Conservation (phyloP, 2,329 filamentous ascomycete species). For the Arthrobotrys iridis region DNA sequence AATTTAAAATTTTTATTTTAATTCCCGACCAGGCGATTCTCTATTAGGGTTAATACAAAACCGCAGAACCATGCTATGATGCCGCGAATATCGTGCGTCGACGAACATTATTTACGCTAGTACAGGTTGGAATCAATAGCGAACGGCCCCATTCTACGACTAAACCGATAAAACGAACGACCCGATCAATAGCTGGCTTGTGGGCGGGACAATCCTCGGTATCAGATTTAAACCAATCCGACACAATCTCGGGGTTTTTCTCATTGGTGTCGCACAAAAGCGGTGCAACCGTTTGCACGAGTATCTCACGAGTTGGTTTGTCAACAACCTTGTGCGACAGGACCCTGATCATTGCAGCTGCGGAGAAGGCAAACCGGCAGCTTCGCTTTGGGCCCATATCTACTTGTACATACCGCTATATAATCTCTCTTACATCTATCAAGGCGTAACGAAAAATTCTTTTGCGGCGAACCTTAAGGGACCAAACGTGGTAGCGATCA, state of each 20-base stretch:
- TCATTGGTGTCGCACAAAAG: neutral
- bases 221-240: slow-evolving; percentile 24
- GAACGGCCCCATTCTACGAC: slow-evolving; percentile 4
- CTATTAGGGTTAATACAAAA: slow-evolving; percentile 1
- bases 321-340: neutral
- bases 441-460: slow-evolving; percentile 6
- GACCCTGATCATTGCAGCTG: neutral
- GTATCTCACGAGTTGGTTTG: slow-evolving; percentile 8
- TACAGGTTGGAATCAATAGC: neutral
- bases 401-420: neutral
- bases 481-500: slow-evolving; percentile 5
- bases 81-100: slow-evolving; percentile 8
- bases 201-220: neutral
- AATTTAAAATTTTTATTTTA: no score
- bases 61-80: slow-evolving; percentile 33
- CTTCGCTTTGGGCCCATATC: neutral
- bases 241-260: slow-evolving; percentile 13
- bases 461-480: slow-evolving; percentile 14
- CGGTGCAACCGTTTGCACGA: slow-evolving; percentile 13
- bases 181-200: neutral
- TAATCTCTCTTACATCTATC: neutral
- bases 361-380: slow-evolving; percentile 16
- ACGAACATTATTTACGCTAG: slow-evolving; percentile 35
- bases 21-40: no score
- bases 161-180: slow-evolving; percentile 9